Conservation (phyloP, 306 rosid species). For the Vigna angularis region DNA sequence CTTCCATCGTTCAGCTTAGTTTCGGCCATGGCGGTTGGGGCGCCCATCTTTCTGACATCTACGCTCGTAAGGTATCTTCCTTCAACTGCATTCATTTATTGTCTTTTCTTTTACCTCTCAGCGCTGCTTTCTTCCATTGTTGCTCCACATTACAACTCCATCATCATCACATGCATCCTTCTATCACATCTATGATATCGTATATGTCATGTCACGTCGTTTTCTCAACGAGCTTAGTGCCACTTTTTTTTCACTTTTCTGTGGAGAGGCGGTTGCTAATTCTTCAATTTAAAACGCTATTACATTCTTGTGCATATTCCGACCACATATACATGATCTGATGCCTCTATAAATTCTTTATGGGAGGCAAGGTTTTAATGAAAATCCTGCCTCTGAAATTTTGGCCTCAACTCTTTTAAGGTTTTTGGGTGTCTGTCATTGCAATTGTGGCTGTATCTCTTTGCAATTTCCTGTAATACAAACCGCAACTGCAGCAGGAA, state of each 20-base stretch:
- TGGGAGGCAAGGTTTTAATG: not conserved
- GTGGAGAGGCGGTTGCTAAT: not conserved
- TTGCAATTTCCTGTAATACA: not conserved
- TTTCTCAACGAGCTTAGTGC: not conserved
- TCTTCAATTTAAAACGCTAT: not conserved
- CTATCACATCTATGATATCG: not conserved
- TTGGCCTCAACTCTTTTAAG: not conserved
- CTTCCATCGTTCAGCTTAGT: constrained; percentile 91
- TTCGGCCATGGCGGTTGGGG: constrained; percentile 92
- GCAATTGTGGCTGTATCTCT: not conserved
- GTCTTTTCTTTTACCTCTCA: not conserved
- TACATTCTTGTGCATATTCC: not conserved
- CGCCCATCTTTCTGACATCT: constrained; percentile 77
- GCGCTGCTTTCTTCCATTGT: not conserved
- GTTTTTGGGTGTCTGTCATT: too few species aligned
- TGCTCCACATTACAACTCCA: not conserved
- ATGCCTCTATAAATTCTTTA: not conserved
- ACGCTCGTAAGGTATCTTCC: constrained; percentile 78
- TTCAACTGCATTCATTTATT: not conserved
- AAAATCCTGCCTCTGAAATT: not conserved
- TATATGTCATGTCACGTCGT: not conserved
- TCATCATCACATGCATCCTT: not conserved
- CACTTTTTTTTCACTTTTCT: not conserved
- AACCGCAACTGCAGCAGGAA: too few species aligned
- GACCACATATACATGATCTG: not conserved